Evolutionary conservation across 306 rosid species (phyloP).

Genomic region (Comarum palustre): DNA sequence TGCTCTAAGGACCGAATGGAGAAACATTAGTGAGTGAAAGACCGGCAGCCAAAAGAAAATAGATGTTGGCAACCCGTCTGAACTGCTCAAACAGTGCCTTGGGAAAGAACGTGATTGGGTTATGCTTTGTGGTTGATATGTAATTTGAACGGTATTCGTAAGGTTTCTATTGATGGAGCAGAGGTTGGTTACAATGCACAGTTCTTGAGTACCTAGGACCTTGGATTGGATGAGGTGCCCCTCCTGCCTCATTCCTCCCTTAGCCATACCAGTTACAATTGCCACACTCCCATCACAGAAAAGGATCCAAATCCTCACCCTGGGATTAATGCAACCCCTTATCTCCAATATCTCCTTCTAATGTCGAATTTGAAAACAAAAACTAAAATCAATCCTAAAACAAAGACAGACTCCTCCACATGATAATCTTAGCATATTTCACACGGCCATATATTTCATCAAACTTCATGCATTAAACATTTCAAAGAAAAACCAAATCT

Average conservation of each 20-base stretch:
- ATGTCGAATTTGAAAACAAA: constrained; percentile 34
- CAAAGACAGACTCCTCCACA: constrained; percentile 14
- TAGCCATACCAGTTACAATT: constrained; percentile 37
- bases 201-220: constrained; percentile 72
- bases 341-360: constrained; percentile 39
- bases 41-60: constrained; percentile 86
- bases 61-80: constrained; percentile 87
- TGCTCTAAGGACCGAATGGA: constrained; percentile 70
- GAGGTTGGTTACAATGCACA: constrained; percentile 72
- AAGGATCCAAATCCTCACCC: constrained; percentile 20
- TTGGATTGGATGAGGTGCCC: constrained; percentile 46
- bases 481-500: not conserved
- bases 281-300: constrained; percentile 33
- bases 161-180: constrained; percentile 59
- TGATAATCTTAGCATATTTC: constrained; percentile 8
- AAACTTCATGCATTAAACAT: constrained; percentile 14
- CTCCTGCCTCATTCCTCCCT: constrained; percentile 58
- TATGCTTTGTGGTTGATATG: constrained; percentile 89
- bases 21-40: constrained; percentile 70
- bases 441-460: constrained; percentile 13
- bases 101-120: constrained; percentile 67
- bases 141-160: constrained; percentile 55
- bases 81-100: constrained; percentile 97
- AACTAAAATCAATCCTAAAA: constrained; percentile 11
- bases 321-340: constrained; percentile 28